These are phyloP conservation scores for Ophiostoma tasmaniense DNA, from an alignment of 2,329 filamentous ascomycete genomes.

Conservation along the genomic window DNA sequence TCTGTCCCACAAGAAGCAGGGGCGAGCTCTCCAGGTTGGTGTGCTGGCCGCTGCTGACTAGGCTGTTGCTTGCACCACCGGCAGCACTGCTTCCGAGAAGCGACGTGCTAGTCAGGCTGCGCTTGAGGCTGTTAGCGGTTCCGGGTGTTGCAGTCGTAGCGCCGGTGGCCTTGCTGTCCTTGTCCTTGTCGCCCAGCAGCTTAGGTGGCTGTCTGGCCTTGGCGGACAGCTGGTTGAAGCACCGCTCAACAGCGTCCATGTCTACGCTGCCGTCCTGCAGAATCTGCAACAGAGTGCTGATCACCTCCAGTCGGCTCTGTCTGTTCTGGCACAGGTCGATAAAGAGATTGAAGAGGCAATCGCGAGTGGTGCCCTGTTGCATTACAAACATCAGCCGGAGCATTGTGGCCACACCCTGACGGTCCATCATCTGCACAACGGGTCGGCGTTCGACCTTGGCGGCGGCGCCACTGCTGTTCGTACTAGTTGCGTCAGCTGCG, in stretches of 20 bases:
- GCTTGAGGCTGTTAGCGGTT: slow-evolving; percentile 31
- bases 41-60: background rate
- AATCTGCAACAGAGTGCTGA: slow-evolving; percentile 86
- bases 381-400: slow-evolving; percentile 97
- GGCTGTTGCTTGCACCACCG: background rate
- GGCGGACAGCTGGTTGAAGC: slow-evolving; percentile 85
- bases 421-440: slow-evolving; percentile 94
- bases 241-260: slow-evolving; percentile 86
- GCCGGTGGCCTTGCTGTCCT: slow-evolving; percentile 26
- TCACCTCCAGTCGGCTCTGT: slow-evolving; percentile 89
- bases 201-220: slow-evolving; percentile 71
- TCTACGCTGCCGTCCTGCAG: slow-evolving; percentile 93
- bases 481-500: background rate
- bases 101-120: slow-evolving; percentile 65
- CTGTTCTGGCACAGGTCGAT: slow-evolving; percentile 90
- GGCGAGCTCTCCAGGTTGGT: slow-evolving; percentile 84
- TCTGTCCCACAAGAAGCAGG: slow-evolving; percentile 91
- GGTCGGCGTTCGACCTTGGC: slow-evolving; percentile 67
- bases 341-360: slow-evolving; percentile 77
- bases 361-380: slow-evolving; percentile 77
- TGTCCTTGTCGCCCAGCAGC: slow-evolving; percentile 34
- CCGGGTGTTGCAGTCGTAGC: slow-evolving; percentile 63
- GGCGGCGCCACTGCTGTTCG: background rate
- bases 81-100: slow-evolving; percentile 21
- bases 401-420: slow-evolving; percentile 88